A percentile compares a stretch with the other conserved stretches of the same genome.
Evolutionary conservation across 2,329 filamentous ascomycete genomes (phyloP).

Genomic region (Verticillium klebahnii): DNA sequence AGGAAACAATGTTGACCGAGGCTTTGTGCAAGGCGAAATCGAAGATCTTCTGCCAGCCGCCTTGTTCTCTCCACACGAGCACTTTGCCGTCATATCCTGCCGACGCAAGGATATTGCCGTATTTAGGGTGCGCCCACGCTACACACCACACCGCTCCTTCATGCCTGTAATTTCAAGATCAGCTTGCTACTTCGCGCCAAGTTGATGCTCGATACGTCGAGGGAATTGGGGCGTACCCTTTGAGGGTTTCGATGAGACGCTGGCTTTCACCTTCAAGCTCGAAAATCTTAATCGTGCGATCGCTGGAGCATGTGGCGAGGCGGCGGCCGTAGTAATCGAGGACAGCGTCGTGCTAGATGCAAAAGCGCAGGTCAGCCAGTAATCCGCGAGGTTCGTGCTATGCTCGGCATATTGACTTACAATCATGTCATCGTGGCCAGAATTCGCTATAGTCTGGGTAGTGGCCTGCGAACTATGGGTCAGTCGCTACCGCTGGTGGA

Average conservation of each 20-base stretch:
- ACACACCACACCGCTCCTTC: constrained; percentile 98
- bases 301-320: constrained; percentile 94
- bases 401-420: constrained; percentile 52
- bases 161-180: constrained; percentile 53
- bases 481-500: neutral
- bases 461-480: constrained; percentile 11
- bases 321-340: constrained; percentile 97
- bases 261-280: constrained; percentile 94
- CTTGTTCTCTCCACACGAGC: constrained; percentile 94
- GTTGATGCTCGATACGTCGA: neutral
- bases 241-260: constrained; percentile 84
- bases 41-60: constrained; percentile 79
- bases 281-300: constrained; percentile 99
- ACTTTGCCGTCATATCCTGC: constrained; percentile 97
- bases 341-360: constrained; percentile 82
- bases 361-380: neutral
- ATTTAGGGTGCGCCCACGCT: constrained; percentile 97
- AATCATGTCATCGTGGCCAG: constrained; percentile 96
- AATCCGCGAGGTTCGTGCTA: neutral
- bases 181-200: neutral
- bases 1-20: constrained; percentile 92
- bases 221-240: constrained; percentile 60
- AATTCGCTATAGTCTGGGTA: constrained; percentile 40
- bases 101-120: constrained; percentile 94
- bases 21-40: constrained; percentile 92